A percentile compares a stretch with the other conserved stretches of the same genome.
Conservation (phyloP, 179 eudicot species). For the Patellifolia procumbens region DNA sequence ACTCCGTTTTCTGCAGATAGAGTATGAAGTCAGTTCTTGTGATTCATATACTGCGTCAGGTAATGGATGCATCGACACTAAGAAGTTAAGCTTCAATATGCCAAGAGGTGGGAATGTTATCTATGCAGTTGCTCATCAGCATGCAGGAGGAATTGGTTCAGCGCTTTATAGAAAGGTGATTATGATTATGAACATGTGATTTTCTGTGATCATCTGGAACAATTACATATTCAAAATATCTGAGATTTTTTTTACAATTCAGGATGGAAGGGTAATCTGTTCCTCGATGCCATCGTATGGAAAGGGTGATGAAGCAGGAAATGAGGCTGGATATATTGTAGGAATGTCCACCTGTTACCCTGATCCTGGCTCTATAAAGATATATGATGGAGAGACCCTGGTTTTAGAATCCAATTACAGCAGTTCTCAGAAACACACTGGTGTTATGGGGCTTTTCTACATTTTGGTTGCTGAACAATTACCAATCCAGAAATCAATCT, state of each 20-base stretch:
- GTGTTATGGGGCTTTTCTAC: slow-evolving; percentile 91
- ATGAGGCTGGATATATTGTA: slow-evolving; percentile 87
- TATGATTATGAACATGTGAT: too few relatives aligned
- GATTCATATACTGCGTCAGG: slow-evolving; percentile 27
- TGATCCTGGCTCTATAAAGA: slow-evolving; percentile 57
- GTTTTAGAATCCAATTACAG: slow-evolving; percentile 71
- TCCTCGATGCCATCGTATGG: slow-evolving; percentile 70
- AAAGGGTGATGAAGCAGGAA: slow-evolving; percentile 65
- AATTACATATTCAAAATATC: neutral
- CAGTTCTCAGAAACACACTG: slow-evolving; percentile 57
- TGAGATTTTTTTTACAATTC: slow-evolving; percentile 5
- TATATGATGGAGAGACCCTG: slow-evolving; percentile 60
- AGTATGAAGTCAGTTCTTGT: slow-evolving; percentile 62
- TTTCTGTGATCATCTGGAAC: too few relatives aligned
- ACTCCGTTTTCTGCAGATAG: slow-evolving; percentile 55
- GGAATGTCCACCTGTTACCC: slow-evolving; percentile 97
- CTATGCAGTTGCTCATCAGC: slow-evolving; percentile 90
- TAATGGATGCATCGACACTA: slow-evolving; percentile 48
- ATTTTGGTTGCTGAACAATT: slow-evolving; percentile 61
- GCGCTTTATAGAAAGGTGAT: slow-evolving; percentile 76
- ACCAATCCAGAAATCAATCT: slow-evolving; percentile 24
- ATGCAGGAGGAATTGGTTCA: slow-evolving; percentile 71
- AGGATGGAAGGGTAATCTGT: slow-evolving; percentile 67
- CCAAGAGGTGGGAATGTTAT: slow-evolving; percentile 70
- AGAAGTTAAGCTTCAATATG: slow-evolving; percentile 43